phyloP scores from a whole-genome alignment of 495 filamentous ascomycete genomes.

The Annulohypoxylon bovei region DNA sequence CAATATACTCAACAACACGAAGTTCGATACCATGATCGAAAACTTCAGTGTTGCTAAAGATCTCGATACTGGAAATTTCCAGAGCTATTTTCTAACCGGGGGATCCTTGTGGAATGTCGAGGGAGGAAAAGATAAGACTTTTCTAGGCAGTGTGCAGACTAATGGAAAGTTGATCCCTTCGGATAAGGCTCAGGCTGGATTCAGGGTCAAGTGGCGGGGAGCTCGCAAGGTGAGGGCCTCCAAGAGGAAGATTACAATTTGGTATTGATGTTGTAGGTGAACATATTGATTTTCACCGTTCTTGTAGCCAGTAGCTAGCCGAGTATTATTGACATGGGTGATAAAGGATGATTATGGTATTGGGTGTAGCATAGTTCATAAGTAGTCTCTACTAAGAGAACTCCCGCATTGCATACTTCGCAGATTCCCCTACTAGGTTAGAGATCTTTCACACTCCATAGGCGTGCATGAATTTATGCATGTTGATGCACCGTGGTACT shows the following conservation, averaged over 20 bases:
- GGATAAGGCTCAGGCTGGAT: constrained; percentile 28
- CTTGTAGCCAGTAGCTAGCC: background rate
- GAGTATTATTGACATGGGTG: background rate
- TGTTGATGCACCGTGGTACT: background rate
- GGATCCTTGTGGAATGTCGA: constrained; percentile 23
- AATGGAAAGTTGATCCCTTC: constrained; percentile 26
- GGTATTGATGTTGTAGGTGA: constrained; percentile 1
- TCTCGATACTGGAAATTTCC: constrained; percentile 10
- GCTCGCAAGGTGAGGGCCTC: constrained; percentile 4
- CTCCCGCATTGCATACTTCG: background rate
- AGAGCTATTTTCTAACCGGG: constrained; percentile 25
- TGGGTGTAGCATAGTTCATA: background rate
- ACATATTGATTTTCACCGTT: background rate
- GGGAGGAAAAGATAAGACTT: constrained; percentile 17
- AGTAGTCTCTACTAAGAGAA: background rate
- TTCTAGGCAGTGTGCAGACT: constrained; percentile 14
- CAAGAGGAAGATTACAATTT: constrained; percentile 15
- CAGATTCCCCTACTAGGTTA: background rate
- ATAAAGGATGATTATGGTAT: background rate
- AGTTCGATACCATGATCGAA: constrained; percentile 16
- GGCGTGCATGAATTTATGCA: constrained; percentile 21
- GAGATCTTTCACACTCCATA: background rate
- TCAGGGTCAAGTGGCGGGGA: constrained; percentile 23
- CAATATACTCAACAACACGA: constrained; percentile 15
- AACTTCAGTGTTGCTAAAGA: constrained; percentile 29